phyloP scores from a whole-genome alignment of 2,329 filamentous ascomycete species.

The Atkinsonella texensis region DNA sequence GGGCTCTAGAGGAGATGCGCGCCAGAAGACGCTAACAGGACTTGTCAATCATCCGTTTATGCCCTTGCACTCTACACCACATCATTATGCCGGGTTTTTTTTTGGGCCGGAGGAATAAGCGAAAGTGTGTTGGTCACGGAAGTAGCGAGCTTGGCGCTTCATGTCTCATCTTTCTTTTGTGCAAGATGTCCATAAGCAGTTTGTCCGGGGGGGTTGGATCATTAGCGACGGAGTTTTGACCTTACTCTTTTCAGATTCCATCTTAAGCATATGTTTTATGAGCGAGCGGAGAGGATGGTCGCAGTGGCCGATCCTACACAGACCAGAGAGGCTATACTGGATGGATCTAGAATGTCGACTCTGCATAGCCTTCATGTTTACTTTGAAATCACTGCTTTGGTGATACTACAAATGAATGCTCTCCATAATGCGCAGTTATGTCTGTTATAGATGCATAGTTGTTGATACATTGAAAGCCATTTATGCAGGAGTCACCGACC shows the following conservation, averaged over 20 bases:
- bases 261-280: neutral
- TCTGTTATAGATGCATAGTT: neutral
- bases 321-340: neutral
- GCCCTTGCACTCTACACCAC: neutral
- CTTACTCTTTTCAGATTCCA: slow-evolving; percentile 3
- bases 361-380: neutral
- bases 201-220: slow-evolving; percentile 8
- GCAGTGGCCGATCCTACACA: neutral
- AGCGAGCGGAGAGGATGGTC: neutral
- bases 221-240: slow-evolving; percentile 28
- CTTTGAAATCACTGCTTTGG: neutral
- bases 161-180: neutral
- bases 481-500: neutral
- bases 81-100: neutral
- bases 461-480: neutral
- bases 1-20: slow-evolving; percentile 25
- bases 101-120: neutral
- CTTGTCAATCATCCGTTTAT: neutral
- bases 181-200: neutral
- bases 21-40: slow-evolving; percentile 15
- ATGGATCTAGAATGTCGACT: neutral
- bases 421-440: too few species aligned
- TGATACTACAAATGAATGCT: neutral
- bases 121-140: neutral
- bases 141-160: neutral